These are phyloP conservation scores for Leucaena leucocephala DNA, from an alignment of 306 rosid genomes.

Conservation along the genomic window DNA sequence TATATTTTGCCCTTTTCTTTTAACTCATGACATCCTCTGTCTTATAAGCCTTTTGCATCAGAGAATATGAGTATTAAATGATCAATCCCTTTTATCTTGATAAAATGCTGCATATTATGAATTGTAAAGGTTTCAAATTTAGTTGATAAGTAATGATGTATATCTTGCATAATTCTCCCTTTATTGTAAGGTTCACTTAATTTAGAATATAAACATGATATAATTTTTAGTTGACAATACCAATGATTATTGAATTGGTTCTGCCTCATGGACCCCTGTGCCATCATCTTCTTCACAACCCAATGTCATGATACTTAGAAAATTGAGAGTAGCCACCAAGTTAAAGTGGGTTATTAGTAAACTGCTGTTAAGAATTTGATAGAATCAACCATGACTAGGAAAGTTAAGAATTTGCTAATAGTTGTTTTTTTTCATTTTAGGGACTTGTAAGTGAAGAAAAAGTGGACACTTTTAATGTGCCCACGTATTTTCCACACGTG, in stretches of 20 bases:
- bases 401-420: background rate
- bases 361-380: too few relatives aligned
- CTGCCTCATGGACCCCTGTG: background rate
- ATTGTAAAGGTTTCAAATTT: background rate
- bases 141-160: background rate
- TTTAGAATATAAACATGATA: background rate
- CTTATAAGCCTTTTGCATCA: background rate
- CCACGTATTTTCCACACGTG: conserved; percentile 30
- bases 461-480: conserved; percentile 44
- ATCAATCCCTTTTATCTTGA: background rate
- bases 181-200: background rate
- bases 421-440: conserved; percentile 19
- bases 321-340: background rate
- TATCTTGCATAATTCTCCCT: too few relatives aligned
- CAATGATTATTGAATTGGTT: background rate
- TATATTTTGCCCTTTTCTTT: background rate
- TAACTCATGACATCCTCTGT: background rate
- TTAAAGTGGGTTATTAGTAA: background rate
- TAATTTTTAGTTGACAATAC: too few relatives aligned
- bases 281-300: too few relatives aligned
- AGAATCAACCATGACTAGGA: background rate
- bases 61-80: background rate
- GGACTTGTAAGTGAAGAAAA: conserved; percentile 39
- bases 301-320: background rate
- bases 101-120: background rate